A percentile compares a stretch with the other conserved stretches of the same genome.
These are phyloP conservation scores for Caryocar brasiliense DNA, from an alignment of 441 rosid species.

Conservation along the genomic window DNA sequence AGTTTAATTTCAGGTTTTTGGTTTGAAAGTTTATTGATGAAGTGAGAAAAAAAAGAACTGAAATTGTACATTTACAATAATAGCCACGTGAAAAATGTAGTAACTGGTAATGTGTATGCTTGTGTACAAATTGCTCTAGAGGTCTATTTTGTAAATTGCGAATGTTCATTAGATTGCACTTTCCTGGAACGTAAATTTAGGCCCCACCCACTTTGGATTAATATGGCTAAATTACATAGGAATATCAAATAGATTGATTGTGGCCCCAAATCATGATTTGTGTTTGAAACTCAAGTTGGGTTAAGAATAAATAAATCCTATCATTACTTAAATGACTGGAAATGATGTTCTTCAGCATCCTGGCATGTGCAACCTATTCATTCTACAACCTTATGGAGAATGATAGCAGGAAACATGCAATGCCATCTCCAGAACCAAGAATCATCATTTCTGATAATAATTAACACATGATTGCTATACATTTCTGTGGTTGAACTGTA, in stretches of 20 bases:
- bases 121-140: too few species aligned
- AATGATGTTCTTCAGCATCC: not conserved
- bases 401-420: not conserved
- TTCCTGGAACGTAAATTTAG: too few species aligned
- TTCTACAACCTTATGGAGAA: not conserved
- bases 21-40: constrained; percentile 4
- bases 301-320: not conserved
- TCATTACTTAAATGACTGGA: not conserved
- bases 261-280: not conserved
- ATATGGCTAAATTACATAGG: constrained; percentile 6
- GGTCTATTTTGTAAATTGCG: too few species aligned
- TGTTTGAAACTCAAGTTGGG: not conserved
- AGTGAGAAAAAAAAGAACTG: not conserved
- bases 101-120: too few species aligned
- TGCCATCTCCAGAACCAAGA: not conserved
- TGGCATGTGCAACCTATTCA: not conserved
- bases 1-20: not conserved
- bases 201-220: constrained; percentile 20
- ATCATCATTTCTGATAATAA: not conserved
- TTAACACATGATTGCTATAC: not conserved
- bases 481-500: not conserved
- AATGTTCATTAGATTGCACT: too few species aligned
- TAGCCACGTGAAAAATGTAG: too few species aligned
- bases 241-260: constrained; percentile 14
- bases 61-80: too few species aligned